phyloP scores from a whole-genome alignment of 352 stramenopile species.

The Globisporangium iwayamae region DNA sequence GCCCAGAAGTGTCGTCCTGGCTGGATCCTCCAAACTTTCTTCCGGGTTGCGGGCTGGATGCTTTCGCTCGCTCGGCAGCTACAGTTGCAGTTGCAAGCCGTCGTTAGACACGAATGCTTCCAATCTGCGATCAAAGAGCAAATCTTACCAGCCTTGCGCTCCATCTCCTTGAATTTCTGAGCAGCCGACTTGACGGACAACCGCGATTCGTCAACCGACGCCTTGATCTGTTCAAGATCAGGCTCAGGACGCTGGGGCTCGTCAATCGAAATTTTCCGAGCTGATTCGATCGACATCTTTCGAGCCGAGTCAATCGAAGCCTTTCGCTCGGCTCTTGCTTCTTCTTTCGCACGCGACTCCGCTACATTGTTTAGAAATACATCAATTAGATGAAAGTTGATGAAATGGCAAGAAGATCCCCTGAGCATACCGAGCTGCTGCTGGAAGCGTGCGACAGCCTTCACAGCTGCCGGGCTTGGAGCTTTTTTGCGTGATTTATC shows the following conservation, averaged over 20 bases:
- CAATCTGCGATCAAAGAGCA: conserved; percentile 4
- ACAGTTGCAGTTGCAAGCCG: conserved; percentile 13
- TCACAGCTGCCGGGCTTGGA: conserved; percentile 36
- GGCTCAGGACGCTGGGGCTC: conserved; percentile 17
- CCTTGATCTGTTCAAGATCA: conserved; percentile 56
- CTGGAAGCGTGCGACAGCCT: conserved; percentile 55
- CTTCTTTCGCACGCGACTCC: conserved; percentile 28
- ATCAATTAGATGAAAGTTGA: neutral
- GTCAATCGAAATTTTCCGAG: conserved; percentile 33
- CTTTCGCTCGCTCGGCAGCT: conserved; percentile 12
- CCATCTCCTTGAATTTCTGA: conserved; percentile 62
- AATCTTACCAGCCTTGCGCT: conserved; percentile 48
- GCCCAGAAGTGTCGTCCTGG: conserved; percentile 8
- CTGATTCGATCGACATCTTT: conserved; percentile 31
- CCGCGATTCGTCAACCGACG: conserved; percentile 44
- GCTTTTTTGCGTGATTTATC: conserved; percentile 43
- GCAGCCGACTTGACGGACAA: conserved; percentile 51
- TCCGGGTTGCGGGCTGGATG: neutral
- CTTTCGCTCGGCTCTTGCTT: conserved; percentile 28
- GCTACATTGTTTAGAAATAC: conserved; percentile 15
- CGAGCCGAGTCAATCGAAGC: conserved; percentile 28
- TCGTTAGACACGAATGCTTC: conserved; percentile 14
- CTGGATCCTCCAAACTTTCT: conserved; percentile 3
- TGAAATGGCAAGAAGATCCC: neutral
- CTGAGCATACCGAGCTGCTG: conserved; percentile 43